Evolutionary conservation across 2,329 filamentous ascomycete genomes (phyloP).

Genomic region (Colletotrichum melonis): DNA sequence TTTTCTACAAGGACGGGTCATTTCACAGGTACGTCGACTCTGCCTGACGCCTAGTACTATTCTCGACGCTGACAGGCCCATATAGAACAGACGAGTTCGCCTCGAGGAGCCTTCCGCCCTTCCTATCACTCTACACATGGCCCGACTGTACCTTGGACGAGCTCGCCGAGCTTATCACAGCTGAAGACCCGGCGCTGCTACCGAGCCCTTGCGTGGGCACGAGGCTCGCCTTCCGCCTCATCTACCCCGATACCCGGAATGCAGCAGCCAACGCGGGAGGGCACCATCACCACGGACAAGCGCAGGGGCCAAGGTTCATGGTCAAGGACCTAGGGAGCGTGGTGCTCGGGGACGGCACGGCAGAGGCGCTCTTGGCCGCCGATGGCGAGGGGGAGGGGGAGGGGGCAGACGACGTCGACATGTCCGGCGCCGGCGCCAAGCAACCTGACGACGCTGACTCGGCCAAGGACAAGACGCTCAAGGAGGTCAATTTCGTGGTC

Average conservation of each 20-base stretch:
- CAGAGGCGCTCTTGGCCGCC: slow-evolving; percentile 57
- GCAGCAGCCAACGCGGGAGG: slow-evolving; percentile 39
- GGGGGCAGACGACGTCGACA: slow-evolving; percentile 37
- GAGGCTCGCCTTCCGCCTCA: slow-evolving; percentile 85
- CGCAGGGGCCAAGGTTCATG: slow-evolving; percentile 68
- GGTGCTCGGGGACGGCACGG: slow-evolving; percentile 69
- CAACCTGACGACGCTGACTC: slow-evolving; percentile 6
- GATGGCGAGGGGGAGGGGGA: slow-evolving; percentile 45
- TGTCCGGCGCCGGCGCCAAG: slow-evolving; percentile 22
- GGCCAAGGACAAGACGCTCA: slow-evolving; percentile 72
- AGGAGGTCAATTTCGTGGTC: slow-evolving; percentile 83
- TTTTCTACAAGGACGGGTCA: slow-evolving; percentile 81
- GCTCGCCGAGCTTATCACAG: slow-evolving; percentile 80
- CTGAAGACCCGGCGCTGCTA: slow-evolving; percentile 70
- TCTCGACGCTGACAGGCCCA: not conserved
- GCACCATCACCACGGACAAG: slow-evolving; percentile 52
- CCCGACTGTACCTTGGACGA: slow-evolving; percentile 83
- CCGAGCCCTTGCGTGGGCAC: slow-evolving; percentile 83
- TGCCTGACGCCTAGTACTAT: not conserved
- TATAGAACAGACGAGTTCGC: slow-evolving; percentile 77
- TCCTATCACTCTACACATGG: slow-evolving; percentile 89
- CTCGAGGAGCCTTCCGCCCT: slow-evolving; percentile 67
- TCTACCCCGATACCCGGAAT: slow-evolving; percentile 78
- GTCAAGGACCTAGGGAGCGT: slow-evolving; percentile 87
- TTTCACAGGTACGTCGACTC: slow-evolving; percentile 72